Percentiles rank a stretch among this genome's conserved stretches.
Evolutionary conservation across 2,329 filamentous ascomycete genomes (phyloP).

Genomic region (Colletotrichum horii): DNA sequence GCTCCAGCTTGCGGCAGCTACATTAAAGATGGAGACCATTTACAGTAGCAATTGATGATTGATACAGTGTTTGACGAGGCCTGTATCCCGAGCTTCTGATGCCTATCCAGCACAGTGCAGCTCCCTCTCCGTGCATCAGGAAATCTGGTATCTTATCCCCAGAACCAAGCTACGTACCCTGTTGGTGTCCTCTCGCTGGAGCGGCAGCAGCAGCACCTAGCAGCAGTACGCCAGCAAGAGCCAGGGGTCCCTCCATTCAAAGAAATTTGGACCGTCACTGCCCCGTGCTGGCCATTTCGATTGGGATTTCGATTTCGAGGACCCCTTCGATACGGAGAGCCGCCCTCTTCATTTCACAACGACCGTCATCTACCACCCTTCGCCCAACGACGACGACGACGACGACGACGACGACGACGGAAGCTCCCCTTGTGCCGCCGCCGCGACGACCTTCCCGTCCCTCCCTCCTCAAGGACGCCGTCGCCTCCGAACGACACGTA

Average conservation of each 20-base stretch:
- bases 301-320: neutral
- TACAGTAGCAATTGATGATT: neutral
- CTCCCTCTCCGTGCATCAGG: neutral
- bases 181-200: neutral
- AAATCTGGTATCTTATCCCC: neutral
- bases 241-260: conserved; percentile 16
- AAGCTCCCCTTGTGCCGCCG: neutral
- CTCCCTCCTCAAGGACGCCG: neutral
- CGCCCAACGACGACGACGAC: neutral
- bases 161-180: neutral
- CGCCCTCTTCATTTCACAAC: conserved; percentile 20
- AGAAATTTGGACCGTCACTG: conserved; percentile 23
- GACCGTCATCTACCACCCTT: neutral
- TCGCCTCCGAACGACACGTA: neutral
- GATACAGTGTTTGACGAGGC: neutral
- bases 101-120: neutral
- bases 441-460: neutral
- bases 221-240: neutral
- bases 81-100: neutral
- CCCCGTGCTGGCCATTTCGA: conserved; percentile 15
- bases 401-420: neutral
- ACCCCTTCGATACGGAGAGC: neutral
- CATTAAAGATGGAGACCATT: neutral
- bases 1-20: conserved; percentile 8
- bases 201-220: neutral